Percentiles rank a stretch among this genome's conserved stretches.
These are phyloP conservation scores for Plantago lanceolata DNA, from an alignment of 305 asterid species.

Conservation along the genomic window DNA sequence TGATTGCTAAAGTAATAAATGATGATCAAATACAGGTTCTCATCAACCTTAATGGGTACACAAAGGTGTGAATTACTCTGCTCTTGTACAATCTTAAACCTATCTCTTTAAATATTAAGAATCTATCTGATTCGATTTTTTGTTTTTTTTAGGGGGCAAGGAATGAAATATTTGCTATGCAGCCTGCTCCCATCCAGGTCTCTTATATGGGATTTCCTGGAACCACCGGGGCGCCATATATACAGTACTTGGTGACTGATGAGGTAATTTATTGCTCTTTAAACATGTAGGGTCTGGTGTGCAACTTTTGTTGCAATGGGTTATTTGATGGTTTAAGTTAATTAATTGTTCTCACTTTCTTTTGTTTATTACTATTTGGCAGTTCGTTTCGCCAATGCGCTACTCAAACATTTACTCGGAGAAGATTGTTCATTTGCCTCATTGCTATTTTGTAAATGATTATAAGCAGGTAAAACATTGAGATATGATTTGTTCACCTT, in stretches of 20 bases:
- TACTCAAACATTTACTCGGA: slow-evolving; percentile 87
- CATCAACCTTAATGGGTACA: slow-evolving; percentile 93
- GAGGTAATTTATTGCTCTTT: slow-evolving; percentile 45
- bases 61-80: slow-evolving; percentile 52
- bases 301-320: not conserved
- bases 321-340: not conserved
- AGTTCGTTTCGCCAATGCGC: slow-evolving; percentile 87
- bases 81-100: not conserved
- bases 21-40: slow-evolving; percentile 93
- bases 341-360: slow-evolving; percentile 11
- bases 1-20: slow-evolving; percentile 86
- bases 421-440: slow-evolving; percentile 92
- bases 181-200: slow-evolving; percentile 99
- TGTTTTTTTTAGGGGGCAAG: slow-evolving; percentile 72
- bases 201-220: slow-evolving; percentile 99
- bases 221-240: slow-evolving; percentile 91
- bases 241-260: slow-evolving; percentile 89
- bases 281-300: not conserved
- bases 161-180: slow-evolving; percentile 97
- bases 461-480: slow-evolving; percentile 74
- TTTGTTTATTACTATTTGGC: slow-evolving; percentile 36
- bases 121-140: slow-evolving; percentile 18
- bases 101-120: not conserved
- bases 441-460: slow-evolving; percentile 95
- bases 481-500: slow-evolving; percentile 10